Conservation (phyloP, 1,139 yeast species). For the Geotrichum macrosporum region DNA sequence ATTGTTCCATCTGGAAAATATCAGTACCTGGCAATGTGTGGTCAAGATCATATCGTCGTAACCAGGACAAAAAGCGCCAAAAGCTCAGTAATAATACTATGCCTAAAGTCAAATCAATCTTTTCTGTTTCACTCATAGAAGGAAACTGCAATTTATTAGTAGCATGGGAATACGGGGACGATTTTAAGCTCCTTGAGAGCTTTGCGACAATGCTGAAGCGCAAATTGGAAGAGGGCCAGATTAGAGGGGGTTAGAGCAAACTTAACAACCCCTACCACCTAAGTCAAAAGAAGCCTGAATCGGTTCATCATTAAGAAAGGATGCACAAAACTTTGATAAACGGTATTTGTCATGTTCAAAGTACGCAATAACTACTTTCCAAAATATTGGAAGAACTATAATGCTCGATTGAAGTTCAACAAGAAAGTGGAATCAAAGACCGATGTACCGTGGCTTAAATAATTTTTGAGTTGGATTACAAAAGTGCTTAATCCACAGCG, state of each 20-base stretch:
- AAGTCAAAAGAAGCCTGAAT: neutral
- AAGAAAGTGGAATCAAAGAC: constrained; percentile 90
- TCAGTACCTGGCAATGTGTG: constrained; percentile 34
- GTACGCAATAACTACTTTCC: constrained; percentile 72
- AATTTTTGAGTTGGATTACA: constrained; percentile 86
- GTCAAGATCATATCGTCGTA: constrained; percentile 37
- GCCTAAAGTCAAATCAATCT: neutral
- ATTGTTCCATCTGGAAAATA: constrained; percentile 10
- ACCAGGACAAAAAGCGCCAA: neutral
- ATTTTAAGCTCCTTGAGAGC: constrained; percentile 8
- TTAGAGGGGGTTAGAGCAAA: no score
- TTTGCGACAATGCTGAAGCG: constrained; percentile 12
- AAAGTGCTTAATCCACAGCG: constrained; percentile 78
- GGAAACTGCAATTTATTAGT: neutral
- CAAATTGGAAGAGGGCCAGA: constrained; percentile 5
- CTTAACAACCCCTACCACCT: no score
- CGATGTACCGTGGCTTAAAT: constrained; percentile 78
- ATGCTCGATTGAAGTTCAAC: constrained; percentile 76
- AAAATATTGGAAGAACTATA: constrained; percentile 77
- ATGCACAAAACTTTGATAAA: neutral
- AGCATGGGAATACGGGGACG: constrained; percentile 15
- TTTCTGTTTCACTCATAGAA: neutral
- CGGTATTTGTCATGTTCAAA: constrained; percentile 33
- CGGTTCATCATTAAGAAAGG: neutral
- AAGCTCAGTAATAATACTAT: neutral